Evolutionary conservation across 1,284 basidiomycete genomes (phyloP), one percentile per base, ranked within the genome.

Genomic region (Boletus calvinii): DNA sequence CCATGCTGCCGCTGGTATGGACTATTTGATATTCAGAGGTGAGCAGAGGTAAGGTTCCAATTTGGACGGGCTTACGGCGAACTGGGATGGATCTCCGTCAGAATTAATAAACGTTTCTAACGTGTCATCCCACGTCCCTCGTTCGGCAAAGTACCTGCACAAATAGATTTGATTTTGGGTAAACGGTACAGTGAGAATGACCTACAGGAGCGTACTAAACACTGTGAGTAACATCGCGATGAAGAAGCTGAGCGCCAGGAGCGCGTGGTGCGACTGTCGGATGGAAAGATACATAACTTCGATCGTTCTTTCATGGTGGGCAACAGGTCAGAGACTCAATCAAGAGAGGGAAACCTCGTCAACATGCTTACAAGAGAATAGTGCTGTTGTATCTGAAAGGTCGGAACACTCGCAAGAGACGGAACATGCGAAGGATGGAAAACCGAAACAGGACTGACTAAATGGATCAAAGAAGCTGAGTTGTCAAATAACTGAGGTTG

Each of bases 221-320:
- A 94, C 83, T 3, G 91, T 83, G 34, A 94, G 74, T 1, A 92
- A 83, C 81, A 92, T 92, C 47, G 85, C 69, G n/a, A 94, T 87
- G 70, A 95, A 94, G 71, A 94, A 95, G 2, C 83, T 81, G 35
- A 95, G 82, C 0, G 92, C 92, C 8, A 92, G 77, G 0, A 95
- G 76, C 1, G 92, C 92, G 60, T 95, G 90, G 64, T 91, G 87
- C 0, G 90, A 93, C 54, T 90, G 77, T 48, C 86, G 79, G 37
- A 94, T 85, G n/a, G 90, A 86, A 32, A 94, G 79, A 66, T 88
- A 92, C 92, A 94, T 94, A 60, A 94, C 91, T 74, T 94, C 91
- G 53, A 94, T 94, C 0, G 92, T 94, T 48, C 85, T 90, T 57
- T 11, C 43, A 36, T 29, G 9, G 34, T 13, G 17, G 17, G 2